Evolutionary conservation across 179 eudicot genomes (phyloP).

Genomic region (Camellia oleifera): DNA sequence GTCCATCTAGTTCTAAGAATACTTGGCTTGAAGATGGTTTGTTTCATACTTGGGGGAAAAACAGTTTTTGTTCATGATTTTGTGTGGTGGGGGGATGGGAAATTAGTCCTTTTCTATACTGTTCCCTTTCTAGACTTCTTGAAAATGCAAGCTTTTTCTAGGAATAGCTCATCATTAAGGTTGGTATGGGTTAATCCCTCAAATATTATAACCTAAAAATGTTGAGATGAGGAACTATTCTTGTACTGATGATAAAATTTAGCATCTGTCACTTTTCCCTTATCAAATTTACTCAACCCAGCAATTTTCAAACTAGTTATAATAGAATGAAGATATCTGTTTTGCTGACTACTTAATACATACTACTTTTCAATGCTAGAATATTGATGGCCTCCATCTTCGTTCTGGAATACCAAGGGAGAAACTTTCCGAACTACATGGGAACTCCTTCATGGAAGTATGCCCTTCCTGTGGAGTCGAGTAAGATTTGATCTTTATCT

Average conservation of each 20-base stretch:
- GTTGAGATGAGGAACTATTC: not conserved
- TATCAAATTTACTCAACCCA: not conserved
- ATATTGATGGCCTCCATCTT: conserved; percentile 94
- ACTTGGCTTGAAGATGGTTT: conserved; percentile 6
- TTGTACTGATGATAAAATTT: not conserved
- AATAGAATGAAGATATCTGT: not conserved
- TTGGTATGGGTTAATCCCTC: not conserved
- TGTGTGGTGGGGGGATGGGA: not conserved
- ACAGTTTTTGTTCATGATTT: too few relatives aligned
- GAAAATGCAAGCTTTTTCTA: not conserved
- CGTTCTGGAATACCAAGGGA: conserved; percentile 93
- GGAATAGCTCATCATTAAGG: not conserved
- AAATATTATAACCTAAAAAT: not conserved
- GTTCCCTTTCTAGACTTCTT: not conserved
- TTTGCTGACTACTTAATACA: conserved; percentile 10
- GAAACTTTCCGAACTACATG: conserved; percentile 91
- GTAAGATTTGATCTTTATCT: conserved; percentile 48
- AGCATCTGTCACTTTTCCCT: too few relatives aligned
- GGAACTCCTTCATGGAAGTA: conserved; percentile 85
- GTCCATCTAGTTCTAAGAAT: not conserved
- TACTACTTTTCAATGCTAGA: conserved; percentile 39
- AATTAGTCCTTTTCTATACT: not conserved
- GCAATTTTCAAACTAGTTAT: not conserved
- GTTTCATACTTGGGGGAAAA: not conserved
- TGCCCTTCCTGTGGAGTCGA: conserved; percentile 90